Percentiles rank a stretch among this genome's conserved stretches.
These are phyloP conservation scores for Coriolopsis trogii DNA, from an alignment of 1,284 basidiomycete genomes.

Conservation along the genomic window DNA sequence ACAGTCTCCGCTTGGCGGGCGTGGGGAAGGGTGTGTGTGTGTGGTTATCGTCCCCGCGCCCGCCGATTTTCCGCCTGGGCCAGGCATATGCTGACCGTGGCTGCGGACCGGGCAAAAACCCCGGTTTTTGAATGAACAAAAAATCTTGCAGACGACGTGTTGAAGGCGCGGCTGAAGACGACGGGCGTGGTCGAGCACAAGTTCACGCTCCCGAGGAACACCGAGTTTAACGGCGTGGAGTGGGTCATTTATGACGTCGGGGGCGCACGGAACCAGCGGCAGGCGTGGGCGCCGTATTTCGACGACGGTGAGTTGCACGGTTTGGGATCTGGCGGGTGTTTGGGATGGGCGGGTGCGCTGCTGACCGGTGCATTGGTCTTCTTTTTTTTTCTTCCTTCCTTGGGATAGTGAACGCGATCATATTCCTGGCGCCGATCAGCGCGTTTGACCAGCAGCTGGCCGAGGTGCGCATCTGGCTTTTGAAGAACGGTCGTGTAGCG, in stretches of 20 bases:
- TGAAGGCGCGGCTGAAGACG: conserved; percentile 75
- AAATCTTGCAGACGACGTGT: conserved; percentile 72
- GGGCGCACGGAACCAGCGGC: conserved; percentile 71
- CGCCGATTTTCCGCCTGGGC: no score
- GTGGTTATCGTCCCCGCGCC: neutral
- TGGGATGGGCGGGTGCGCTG: neutral
- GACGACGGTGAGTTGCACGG: conserved; percentile 77
- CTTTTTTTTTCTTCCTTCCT: neutral
- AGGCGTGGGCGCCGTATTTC: conserved; percentile 84
- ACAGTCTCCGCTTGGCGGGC: neutral
- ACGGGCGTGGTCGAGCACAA: conserved; percentile 78
- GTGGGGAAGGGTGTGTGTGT: neutral
- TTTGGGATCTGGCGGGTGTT: neutral
- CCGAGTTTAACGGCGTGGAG: conserved; percentile 59
- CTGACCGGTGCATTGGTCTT: no score
- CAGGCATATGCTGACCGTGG: no score
- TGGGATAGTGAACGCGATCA: conserved; percentile 72
- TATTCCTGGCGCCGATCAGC: conserved; percentile 82
- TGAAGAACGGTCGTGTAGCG: neutral
- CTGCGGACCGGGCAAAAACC: no score
- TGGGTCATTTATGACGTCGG: conserved; percentile 87
- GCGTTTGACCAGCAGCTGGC: conserved; percentile 80
- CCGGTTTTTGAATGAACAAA: no score
- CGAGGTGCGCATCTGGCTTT: conserved; percentile 53
- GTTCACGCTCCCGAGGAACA: conserved; percentile 58